phyloP scores from a whole-genome alignment of 176 grass and related monocot species.

The Oryza nivara region DNA sequence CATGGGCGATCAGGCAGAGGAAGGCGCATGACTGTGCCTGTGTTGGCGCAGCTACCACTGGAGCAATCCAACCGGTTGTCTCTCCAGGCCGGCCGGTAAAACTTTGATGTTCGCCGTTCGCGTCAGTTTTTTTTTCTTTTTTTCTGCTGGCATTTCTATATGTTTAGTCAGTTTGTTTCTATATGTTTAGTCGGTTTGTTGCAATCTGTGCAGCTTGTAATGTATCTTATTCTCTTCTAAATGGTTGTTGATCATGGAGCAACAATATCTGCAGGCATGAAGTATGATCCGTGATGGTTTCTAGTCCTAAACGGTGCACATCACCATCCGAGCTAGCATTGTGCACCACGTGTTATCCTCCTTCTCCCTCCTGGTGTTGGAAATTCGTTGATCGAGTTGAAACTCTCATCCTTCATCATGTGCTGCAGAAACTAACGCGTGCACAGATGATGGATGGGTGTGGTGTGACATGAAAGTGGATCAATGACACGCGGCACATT shows the following conservation, averaged over 20 bases:
- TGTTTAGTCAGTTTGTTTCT: not conserved
- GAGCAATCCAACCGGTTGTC: slow-evolving; percentile 9
- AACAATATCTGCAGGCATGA: not conserved
- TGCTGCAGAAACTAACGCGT: no score
- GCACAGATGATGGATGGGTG: no score
- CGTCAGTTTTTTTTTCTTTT: no score
- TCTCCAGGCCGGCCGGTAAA: not conserved
- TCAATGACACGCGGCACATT: no score
- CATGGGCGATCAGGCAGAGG: slow-evolving; percentile 36
- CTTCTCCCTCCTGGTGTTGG: no score
- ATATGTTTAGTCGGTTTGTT: not conserved
- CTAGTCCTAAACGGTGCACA: not conserved
- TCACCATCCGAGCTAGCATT: not conserved
- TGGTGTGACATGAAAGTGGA: no score
- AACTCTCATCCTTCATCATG: no score
- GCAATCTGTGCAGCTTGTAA: not conserved
- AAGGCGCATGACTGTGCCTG: slow-evolving; percentile 17
- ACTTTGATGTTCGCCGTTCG: not conserved
- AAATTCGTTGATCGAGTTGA: no score
- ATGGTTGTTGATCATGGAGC: not conserved
- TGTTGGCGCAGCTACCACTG: not conserved
- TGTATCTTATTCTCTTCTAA: not conserved
- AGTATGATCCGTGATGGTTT: not conserved
- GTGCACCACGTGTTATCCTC: not conserved
- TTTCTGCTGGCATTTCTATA: not conserved